Evolutionary conservation across 1,284 basidiomycete species (phyloP).

Genomic region (Polyporus tsugae): DNA sequence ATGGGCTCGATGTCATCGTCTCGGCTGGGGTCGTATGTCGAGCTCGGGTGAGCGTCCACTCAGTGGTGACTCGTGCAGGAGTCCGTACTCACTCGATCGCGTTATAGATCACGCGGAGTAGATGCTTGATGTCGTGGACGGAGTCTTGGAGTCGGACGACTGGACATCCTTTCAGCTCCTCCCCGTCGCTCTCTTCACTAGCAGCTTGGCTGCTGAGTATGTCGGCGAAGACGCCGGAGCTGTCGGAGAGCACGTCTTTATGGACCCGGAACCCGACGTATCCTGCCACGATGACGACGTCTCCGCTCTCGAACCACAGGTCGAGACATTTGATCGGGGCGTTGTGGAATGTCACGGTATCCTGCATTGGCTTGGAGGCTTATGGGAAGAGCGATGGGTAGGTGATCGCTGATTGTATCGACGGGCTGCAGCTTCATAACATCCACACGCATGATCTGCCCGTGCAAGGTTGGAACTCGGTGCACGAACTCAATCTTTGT

Average conservation of each 20-base stretch:
- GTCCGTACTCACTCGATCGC: not conserved
- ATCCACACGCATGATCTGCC: not conserved
- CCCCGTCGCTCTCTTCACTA: not conserved
- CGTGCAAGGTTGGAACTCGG: not conserved
- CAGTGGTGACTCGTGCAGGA: not conserved
- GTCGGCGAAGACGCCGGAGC: slow-evolving; percentile 7
- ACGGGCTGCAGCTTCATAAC: not conserved
- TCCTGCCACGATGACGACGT: not conserved
- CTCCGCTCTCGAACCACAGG: slow-evolving; percentile 3
- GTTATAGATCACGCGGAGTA: not conserved
- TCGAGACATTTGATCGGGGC: not conserved
- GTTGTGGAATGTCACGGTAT: not conserved
- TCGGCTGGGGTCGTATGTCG: not conserved
- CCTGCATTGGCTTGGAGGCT: not conserved
- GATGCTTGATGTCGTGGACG: slow-evolving; percentile 8
- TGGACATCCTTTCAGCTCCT: not conserved
- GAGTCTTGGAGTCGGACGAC: not conserved
- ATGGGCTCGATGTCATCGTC: not conserved
- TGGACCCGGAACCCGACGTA: slow-evolving; percentile 10
- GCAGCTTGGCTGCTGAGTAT: not conserved
- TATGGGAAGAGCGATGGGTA: not conserved
- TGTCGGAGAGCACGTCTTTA: slow-evolving; percentile 6
- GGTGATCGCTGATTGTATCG: not conserved
- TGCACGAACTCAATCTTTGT: not conserved
- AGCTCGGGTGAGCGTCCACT: not conserved